These are phyloP conservation scores for Batkoa obscura DNA, from an alignment of 371 early-diverging fungal genomes.

Conservation along the genomic window DNA sequence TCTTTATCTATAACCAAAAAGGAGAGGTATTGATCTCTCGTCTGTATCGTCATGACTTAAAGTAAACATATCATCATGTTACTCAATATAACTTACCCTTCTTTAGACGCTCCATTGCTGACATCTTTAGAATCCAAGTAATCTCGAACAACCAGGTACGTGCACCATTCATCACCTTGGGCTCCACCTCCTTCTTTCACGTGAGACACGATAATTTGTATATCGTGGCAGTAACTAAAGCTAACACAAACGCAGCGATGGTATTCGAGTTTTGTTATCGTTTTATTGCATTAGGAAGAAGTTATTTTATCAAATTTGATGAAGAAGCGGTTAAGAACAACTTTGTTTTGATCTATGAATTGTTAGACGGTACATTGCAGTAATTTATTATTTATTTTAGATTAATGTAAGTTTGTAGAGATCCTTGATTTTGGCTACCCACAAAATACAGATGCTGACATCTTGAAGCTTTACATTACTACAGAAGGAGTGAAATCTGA, in stretches of 20 bases:
- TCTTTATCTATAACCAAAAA: slow-evolving; percentile 90
- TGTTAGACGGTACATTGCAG: slow-evolving; percentile 53
- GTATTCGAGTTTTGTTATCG: slow-evolving; percentile 74
- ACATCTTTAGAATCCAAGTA: slow-evolving; percentile 91
- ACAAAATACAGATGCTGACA: slow-evolving; percentile 74
- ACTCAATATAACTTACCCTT: neutral
- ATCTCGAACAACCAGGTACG: slow-evolving; percentile 77
- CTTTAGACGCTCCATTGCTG: slow-evolving; percentile 78
- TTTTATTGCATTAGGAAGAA: slow-evolving; percentile 45
- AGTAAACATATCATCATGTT: slow-evolving; percentile 34
- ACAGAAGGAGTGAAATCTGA: slow-evolving; percentile 72
- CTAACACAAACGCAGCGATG: slow-evolving; percentile 66
- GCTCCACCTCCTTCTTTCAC: slow-evolving; percentile 72
- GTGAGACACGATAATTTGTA: slow-evolving; percentile 77
- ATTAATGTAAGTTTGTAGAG: slow-evolving; percentile 24
- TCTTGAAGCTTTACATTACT: slow-evolving; percentile 72
- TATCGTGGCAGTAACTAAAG: slow-evolving; percentile 65
- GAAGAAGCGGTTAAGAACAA: slow-evolving; percentile 80
- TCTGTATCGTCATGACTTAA: slow-evolving; percentile 81
- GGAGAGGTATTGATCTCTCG: slow-evolving; percentile 96
- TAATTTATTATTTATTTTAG: neutral
- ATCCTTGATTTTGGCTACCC: slow-evolving; percentile 84
- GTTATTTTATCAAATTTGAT: slow-evolving; percentile 75
- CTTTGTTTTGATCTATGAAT: slow-evolving; percentile 77
- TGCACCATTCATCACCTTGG: slow-evolving; percentile 80